phyloP scores from a whole-genome alignment of 2,329 filamentous ascomycete species.

The Sporothrix phasma region DNA sequence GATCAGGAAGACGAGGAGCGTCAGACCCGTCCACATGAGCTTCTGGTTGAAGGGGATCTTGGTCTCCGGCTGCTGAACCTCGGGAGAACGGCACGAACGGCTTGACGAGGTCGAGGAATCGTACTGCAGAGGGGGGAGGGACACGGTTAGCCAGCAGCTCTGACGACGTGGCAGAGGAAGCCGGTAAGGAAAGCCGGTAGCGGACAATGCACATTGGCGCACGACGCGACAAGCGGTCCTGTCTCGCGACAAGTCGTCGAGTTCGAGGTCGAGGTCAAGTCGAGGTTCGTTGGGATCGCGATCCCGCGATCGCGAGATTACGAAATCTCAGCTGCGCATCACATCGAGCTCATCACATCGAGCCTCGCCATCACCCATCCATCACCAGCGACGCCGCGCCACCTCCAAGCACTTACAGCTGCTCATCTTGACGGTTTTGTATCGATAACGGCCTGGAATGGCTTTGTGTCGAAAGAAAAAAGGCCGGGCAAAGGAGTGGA shows the following conservation, averaged over 20 bases:
- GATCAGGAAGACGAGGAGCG: slow-evolving; percentile 96
- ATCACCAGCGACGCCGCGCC: neutral
- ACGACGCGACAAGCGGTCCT: neutral
- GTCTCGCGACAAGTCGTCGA: neutral
- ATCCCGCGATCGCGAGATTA: too few species aligned
- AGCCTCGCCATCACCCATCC: neutral
- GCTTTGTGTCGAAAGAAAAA: neutral
- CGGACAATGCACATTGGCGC: neutral
- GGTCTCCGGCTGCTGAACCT: slow-evolving; percentile 97
- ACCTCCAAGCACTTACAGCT: slow-evolving; percentile 26
- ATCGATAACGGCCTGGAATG: slow-evolving; percentile 15
- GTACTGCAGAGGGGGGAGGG: slow-evolving; percentile 51
- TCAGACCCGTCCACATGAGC: slow-evolving; percentile 90
- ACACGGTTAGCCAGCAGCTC: neutral
- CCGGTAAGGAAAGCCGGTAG: neutral
- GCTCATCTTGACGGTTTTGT: slow-evolving; percentile 26
- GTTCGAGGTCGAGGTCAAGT: neutral
- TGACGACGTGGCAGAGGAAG: too few species aligned
- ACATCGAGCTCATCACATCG: neutral
- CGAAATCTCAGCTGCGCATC: neutral
- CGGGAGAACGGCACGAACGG: slow-evolving; percentile 98
- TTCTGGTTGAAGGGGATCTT: slow-evolving; percentile 99
- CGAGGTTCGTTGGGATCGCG: too few species aligned
- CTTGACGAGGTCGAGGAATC: slow-evolving; percentile 99
- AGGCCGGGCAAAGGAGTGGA: neutral